These are phyloP conservation scores for Pontederia crassipes DNA, from an alignment of 176 grass and related monocot genomes.

Conservation along the genomic window DNA sequence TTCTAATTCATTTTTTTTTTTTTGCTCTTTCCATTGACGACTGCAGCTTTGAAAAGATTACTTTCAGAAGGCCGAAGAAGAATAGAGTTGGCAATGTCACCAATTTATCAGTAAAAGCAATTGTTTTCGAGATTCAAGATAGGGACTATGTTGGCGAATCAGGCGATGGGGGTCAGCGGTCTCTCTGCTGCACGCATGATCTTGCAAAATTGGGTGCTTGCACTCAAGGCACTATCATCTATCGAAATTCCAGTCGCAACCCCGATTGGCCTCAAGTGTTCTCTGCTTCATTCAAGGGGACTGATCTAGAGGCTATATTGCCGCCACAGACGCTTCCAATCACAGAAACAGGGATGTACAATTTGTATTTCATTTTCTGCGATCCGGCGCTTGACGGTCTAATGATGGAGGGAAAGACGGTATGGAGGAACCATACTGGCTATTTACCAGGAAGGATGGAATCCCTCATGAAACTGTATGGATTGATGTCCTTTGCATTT, in stretches of 20 bases:
- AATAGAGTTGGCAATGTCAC: conserved; percentile 26
- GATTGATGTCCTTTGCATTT: conserved; percentile 61
- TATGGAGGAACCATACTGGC: conserved; percentile 68
- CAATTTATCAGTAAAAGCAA: conserved; percentile 25
- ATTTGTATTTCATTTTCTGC: conserved; percentile 60
- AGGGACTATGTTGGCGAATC: conserved; percentile 23
- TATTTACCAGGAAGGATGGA: conserved; percentile 83
- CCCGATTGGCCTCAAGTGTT: conserved; percentile 35
- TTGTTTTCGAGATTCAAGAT: conserved; percentile 53
- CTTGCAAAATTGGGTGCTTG: conserved; percentile 36
- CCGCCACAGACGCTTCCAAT: conserved; percentile 43
- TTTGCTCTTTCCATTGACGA: not conserved
- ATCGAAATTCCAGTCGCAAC: conserved; percentile 20
- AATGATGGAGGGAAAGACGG: conserved; percentile 39
- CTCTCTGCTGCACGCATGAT: conserved; percentile 50
- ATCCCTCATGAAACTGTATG: conserved; percentile 57
- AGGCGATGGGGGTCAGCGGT: conserved; percentile 21
- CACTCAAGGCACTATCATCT: conserved; percentile 30
- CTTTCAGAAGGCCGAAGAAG: conserved; percentile 33
- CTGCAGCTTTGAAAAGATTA: conserved; percentile 68
- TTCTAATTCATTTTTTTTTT: not conserved
- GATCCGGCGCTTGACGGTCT: conserved; percentile 25
- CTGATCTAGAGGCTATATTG: conserved; percentile 23
- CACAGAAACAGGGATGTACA: conserved; percentile 69
- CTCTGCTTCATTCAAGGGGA: conserved; percentile 26